These are phyloP conservation scores for Xylaria longipes DNA, from an alignment of 495 filamentous ascomycete species.

Conservation along the genomic window DNA sequence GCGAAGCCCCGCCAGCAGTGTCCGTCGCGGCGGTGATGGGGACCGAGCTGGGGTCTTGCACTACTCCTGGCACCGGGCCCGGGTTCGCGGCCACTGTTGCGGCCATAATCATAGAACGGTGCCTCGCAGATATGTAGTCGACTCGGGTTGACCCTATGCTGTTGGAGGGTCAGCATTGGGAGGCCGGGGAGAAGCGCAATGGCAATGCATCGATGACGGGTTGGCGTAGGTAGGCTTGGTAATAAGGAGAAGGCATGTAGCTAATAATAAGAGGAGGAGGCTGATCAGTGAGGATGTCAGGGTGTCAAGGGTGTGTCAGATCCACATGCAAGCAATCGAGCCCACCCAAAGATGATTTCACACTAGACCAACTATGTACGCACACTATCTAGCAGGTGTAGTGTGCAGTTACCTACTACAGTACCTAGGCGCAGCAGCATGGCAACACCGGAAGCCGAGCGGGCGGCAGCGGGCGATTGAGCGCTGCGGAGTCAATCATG, in stretches of 20 bases:
- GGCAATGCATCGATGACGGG: conserved; percentile 23
- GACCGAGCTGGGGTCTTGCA: conserved; percentile 32
- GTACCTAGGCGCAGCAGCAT: conserved; percentile 7
- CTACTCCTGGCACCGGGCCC: conserved; percentile 33
- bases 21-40: conserved; percentile 14
- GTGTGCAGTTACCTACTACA: not conserved
- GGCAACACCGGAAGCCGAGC: not conserved
- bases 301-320: conserved; percentile 19
- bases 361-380: not conserved
- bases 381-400: too few relatives aligned
- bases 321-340: conserved; percentile 26
- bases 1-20: conserved; percentile 19
- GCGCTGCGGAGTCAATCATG: not conserved
- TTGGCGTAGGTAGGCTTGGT: conserved; percentile 12
- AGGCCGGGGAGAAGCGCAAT: conserved; percentile 18
- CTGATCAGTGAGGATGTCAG: conserved; percentile 9
- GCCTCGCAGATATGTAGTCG: conserved; percentile 8
- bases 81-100: conserved; percentile 38
- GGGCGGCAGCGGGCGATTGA: not conserved
- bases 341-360: not conserved
- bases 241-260: conserved; percentile 18
- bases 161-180: conserved; percentile 23
- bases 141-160: conserved; percentile 18
- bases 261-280: conserved; percentile 23
- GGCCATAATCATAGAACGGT: conserved; percentile 32